Percentiles rank a stretch among this genome's conserved stretches.
phyloP scores from a whole-genome alignment of 768 basidiomycete species.

The Agaricus sinodeliciosus region DNA sequence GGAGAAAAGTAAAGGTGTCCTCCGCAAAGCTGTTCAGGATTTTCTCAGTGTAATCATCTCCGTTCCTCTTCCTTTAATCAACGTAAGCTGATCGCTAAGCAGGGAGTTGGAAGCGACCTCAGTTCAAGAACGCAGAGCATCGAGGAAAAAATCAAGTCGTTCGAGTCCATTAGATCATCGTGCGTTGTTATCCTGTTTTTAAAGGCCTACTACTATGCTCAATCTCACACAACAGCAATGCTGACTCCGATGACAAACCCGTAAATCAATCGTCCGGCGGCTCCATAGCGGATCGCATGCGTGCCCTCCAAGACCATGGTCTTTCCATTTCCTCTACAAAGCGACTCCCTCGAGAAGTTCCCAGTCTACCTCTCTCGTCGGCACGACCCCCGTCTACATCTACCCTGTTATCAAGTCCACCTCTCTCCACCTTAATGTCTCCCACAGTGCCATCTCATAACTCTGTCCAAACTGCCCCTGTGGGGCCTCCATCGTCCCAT shows the following conservation, averaged over 20 bases:
- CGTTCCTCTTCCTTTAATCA: conserved; percentile 9
- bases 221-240: conserved; percentile 1
- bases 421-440: conserved; percentile 27
- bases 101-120: conserved; percentile 36
- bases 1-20: conserved; percentile 34
- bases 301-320: conserved; percentile 67
- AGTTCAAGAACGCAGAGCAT: conserved; percentile 28
- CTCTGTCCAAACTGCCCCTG: conserved; percentile 58
- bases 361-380: conserved; percentile 35
- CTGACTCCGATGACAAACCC: conserved; percentile 27
- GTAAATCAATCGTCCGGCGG: conserved; percentile 41
- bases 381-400: conserved; percentile 24
- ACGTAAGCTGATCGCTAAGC: conserved; percentile 4
- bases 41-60: conserved; percentile 52
- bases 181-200: conserved; percentile 15
- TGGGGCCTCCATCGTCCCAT: conserved; percentile 40
- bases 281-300: conserved; percentile 78
- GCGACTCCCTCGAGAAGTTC: conserved; percentile 48
- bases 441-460: conserved; percentile 46
- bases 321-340: conserved; percentile 53
- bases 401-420: conserved; percentile 18
- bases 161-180: conserved; percentile 31
- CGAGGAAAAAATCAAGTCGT: conserved; percentile 39
- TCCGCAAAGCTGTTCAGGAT: conserved; percentile 57
- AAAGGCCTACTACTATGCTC: conserved; percentile 2